Evolutionary conservation across 768 basidiomycete genomes (phyloP), one percentile per base, ranked within the genome.

Genomic region (Panaeolus papilionaceus): DNA sequence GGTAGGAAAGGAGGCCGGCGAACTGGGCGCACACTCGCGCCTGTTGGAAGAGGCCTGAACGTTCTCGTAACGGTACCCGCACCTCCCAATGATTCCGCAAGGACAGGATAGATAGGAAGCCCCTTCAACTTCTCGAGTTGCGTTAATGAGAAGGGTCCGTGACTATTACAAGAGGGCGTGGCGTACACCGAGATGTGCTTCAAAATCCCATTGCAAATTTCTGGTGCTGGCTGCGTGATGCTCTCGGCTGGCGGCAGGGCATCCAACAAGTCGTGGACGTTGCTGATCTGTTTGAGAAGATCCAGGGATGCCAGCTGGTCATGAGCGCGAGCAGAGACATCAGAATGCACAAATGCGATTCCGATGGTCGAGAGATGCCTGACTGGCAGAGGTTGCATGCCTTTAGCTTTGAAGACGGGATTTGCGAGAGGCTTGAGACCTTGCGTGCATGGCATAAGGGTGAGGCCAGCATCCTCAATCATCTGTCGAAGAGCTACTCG

Each of bases 191-290:
- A 61, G 2, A 76, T 33, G 40, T 71, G 72, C 23, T 61, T 70
- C 42, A 74, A 51, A 62, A 73, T 65, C 11, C 14, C 38, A 37
- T 49, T 23, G 54, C 49, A 68, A 58, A 69, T 1, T n/a, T 64
- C 40, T 6, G 66, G 28, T 26, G 71, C 0, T 9, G 62, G 28
- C 38, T 64, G 66, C 12, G 62, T 37, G 26, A 37, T 51, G 10
- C 40, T 51, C 2, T 64, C 38, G 37, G 47, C 37, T 20, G 67
- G 62, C 39, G 71, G 62, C 28, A 80, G 63, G 0, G 71, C 65
- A 65, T 79, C 76, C n/a, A 83, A 75, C 9, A 83, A 61, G 2
- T 73, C 73, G 10, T 73, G 75, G 20, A 81, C 74, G 66, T 80
- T 69, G 10, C 68, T 49, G 18, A 78, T 67, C 7, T 68, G 47